Percentiles rank a stretch among this genome's conserved stretches.
These are phyloP conservation scores for Clavariopsis aquatica DNA, from an alignment of 495 filamentous ascomycete genomes.

Conservation along the genomic window DNA sequence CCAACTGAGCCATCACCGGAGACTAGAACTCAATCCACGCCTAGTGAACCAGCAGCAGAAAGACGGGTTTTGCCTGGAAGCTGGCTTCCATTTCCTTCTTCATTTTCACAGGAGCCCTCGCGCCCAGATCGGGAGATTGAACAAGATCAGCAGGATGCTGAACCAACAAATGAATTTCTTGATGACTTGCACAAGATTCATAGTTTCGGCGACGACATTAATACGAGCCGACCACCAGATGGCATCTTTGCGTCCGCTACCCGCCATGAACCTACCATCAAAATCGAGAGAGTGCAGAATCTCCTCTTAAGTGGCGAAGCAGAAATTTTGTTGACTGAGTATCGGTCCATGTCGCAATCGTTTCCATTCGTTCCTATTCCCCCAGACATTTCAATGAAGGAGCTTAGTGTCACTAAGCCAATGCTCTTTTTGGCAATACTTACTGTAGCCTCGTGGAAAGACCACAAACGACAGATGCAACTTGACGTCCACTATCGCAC, in stretches of 20 bases:
- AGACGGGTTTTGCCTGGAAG: constrained; percentile 17
- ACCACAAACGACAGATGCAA: constrained; percentile 12
- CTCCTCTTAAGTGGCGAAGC: constrained; percentile 17
- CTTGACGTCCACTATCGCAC: constrained; percentile 24
- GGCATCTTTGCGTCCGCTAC: not conserved
- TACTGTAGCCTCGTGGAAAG: constrained; percentile 25
- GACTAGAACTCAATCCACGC: not conserved
- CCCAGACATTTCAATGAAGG: constrained; percentile 1
- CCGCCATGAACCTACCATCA: constrained; percentile 8
- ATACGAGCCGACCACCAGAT: constrained; percentile 11
- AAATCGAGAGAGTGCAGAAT: constrained; percentile 3
- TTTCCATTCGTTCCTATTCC: too few relatives aligned
- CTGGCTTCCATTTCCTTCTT: constrained; percentile 23
- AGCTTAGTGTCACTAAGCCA: constrained; percentile 15
- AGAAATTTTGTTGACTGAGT: constrained; percentile 17
- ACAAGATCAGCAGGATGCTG: not conserved
- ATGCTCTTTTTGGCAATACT: constrained; percentile 31
- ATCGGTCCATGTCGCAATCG: constrained; percentile 23
- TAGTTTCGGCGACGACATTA: constrained; percentile 12
- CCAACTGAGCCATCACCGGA: not conserved
- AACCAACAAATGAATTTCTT: constrained; percentile 8
- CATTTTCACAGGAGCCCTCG: constrained; percentile 2
- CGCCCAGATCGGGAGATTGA: constrained; percentile 6
- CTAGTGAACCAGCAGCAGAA: not conserved
- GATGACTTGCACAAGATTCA: constrained; percentile 27